Evolutionary conservation across 1,284 basidiomycete genomes (phyloP).

Genomic region (Pisolithus thermaeus): DNA sequence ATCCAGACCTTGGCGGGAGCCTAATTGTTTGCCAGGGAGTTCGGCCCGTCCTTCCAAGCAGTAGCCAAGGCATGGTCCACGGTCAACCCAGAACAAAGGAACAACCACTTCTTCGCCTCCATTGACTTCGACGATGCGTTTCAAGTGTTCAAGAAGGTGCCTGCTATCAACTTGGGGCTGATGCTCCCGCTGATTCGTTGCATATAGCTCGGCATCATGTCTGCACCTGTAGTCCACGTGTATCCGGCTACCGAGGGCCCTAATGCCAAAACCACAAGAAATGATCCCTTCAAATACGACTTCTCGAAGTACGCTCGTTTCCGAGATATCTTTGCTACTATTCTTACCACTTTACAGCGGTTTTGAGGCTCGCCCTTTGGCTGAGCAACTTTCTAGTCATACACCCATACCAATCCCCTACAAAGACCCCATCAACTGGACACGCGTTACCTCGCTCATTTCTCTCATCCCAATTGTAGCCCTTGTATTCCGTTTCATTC

Average conservation of each 20-base stretch:
- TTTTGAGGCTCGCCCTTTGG: conserved; percentile 73
- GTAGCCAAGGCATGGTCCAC: conserved; percentile 79
- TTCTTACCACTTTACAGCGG: conserved; percentile 49
- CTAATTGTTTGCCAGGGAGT: conserved; percentile 50
- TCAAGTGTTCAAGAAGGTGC: conserved; percentile 73
- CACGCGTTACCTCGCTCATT: conserved; percentile 42
- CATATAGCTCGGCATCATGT: conserved; percentile 54
- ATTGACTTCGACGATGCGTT: conserved; percentile 80
- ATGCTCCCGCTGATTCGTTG: not conserved
- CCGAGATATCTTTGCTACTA: conserved; percentile 2
- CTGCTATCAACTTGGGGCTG: not conserved
- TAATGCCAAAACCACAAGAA: conserved; percentile 47
- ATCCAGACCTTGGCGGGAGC: not conserved
- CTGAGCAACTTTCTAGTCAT: conserved; percentile 65
- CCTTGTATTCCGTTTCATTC: conserved; percentile 54
- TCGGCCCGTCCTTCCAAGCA: conserved; percentile 74
- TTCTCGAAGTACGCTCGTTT: conserved; percentile 56
- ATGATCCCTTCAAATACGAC: conserved; percentile 66
- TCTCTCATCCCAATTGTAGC: conserved; percentile 40
- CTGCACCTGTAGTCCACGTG: conserved; percentile 80
- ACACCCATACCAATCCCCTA: conserved; percentile 74
- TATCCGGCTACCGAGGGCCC: conserved; percentile 73
- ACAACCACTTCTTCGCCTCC: conserved; percentile 88
- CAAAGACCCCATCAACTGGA: conserved; percentile 65
- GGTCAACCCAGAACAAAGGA: conserved; percentile 51